Base-by-base conservation (phyloP, 768 basidiomycete genomes). In the Trametes meyenii region DNA sequence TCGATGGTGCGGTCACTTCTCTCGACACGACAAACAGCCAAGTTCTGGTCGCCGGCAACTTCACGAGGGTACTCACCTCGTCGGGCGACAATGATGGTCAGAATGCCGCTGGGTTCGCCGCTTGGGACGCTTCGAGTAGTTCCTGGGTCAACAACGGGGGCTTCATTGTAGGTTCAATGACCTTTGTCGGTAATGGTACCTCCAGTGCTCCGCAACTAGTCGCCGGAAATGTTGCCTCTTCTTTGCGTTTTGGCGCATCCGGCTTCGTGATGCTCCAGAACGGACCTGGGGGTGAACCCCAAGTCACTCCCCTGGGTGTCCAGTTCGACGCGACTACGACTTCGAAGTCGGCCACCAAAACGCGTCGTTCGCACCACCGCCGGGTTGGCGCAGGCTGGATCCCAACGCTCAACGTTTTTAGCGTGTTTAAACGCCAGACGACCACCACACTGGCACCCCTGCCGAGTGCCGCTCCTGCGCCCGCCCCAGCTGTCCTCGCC, bases 251-350 rank as follows among this genome's bases (percentile, higher is more conserved):
- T 64, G 90, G 92, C 21, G 90, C 92, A 0, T 84, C 80, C 55
- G 95, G 94, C 7, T 82, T 95, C 72, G 90, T 91, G 46, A 82
- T 89, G 74, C 74, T 97, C 21, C 80, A 87, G 58, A 92, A 90
- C 62, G 85, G 86, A 43, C 70, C 78, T 39, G 73, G 71, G 54
- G 80, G 85, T 16, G 42, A 75, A 61, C 88, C 90, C 12, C 64
- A 71, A 19, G 78, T 96, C 35, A 78, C 80, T 13, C 87, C 90
- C 2, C 79, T 94, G 7, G 79, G 80, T 17, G 76, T 85, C 49
- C 81, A 82, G 63, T 81, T 93, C 14, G 71, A 75, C 17, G 70
- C 71, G 10, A 72, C 76, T n/a, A 50, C 72, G 5, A 63, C 63
- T 11, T 26, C 52, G 13, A 54, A 75, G 19, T 21, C 33, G 21